Conservation (phyloP, 2,329 filamentous ascomycete genomes). For the Conoideocrella luteorostrata region DNA sequence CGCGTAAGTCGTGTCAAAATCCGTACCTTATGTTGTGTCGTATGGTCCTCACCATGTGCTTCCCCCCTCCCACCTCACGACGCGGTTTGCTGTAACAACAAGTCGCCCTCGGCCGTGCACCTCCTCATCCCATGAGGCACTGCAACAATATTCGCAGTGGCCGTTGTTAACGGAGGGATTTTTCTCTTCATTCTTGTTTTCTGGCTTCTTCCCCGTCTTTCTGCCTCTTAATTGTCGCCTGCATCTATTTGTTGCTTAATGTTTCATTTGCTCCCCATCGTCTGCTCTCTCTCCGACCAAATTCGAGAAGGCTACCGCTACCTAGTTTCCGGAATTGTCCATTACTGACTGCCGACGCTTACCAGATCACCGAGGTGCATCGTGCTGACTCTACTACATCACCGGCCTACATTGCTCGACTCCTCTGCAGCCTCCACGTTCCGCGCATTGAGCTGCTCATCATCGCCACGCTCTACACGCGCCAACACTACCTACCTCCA, state of each 20-base stretch:
- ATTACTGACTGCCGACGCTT: constrained; percentile 3
- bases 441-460: constrained; percentile 22
- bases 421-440: constrained; percentile 22
- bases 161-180: background rate
- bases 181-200: background rate
- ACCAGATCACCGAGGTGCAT: constrained; percentile 27
- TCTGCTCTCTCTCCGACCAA: no score
- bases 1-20: constrained; percentile 8
- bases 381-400: constrained; percentile 18
- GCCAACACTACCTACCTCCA: constrained; percentile 14
- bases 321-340: background rate
- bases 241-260: no score
- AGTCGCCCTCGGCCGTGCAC: background rate
- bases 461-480: constrained; percentile 18
- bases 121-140: no score
- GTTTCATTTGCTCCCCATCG: no score
- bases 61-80: constrained; percentile 4
- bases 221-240: background rate
- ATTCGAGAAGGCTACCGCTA: no score
- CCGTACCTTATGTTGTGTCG: constrained; percentile 10
- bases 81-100: background rate
- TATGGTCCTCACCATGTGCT: no score
- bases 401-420: constrained; percentile 19
- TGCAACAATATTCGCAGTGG: no score
- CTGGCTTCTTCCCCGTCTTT: no score